Conservation (phyloP, 306 rosid genomes). For the peach (Prunus persica) region DNA sequence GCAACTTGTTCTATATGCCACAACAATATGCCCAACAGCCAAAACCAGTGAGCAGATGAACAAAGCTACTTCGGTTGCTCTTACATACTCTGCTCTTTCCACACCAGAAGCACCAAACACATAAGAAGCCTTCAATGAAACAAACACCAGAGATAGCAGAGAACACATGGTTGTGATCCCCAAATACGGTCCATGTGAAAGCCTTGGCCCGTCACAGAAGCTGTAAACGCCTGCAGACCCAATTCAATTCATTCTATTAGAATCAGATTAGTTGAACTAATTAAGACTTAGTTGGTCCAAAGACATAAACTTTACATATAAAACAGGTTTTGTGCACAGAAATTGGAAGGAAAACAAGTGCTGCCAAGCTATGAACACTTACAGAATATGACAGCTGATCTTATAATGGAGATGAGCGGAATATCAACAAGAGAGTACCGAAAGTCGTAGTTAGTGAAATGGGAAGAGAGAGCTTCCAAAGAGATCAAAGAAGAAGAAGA, state of each 20-base stretch:
- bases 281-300: background rate
- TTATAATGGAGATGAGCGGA: slow-evolving; percentile 65
- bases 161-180: slow-evolving; percentile 76
- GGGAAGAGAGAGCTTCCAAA: slow-evolving; percentile 50
- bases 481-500: slow-evolving; percentile 44
- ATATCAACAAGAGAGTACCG: slow-evolving; percentile 81
- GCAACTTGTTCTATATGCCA: slow-evolving; percentile 94
- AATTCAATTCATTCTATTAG: background rate
- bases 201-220: slow-evolving; percentile 81
- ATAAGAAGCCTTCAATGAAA: slow-evolving; percentile 71
- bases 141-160: slow-evolving; percentile 64
- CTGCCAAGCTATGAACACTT: slow-evolving; percentile 24
- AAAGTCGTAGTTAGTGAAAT: slow-evolving; percentile 72
- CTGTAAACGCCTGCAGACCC: slow-evolving; percentile 70
- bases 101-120: slow-evolving; percentile 38
- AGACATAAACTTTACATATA: background rate
- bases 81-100: slow-evolving; percentile 33
- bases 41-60: slow-evolving; percentile 66
- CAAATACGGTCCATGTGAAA: slow-evolving; percentile 82
- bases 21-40: slow-evolving; percentile 80
- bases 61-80: slow-evolving; percentile 58
- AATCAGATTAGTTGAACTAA: background rate
- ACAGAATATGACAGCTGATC: slow-evolving; percentile 89
- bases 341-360: background rate
- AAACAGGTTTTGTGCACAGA: background rate